Conservation (phyloP, 306 rosid species). For the Ziziphus jujuba region DNA sequence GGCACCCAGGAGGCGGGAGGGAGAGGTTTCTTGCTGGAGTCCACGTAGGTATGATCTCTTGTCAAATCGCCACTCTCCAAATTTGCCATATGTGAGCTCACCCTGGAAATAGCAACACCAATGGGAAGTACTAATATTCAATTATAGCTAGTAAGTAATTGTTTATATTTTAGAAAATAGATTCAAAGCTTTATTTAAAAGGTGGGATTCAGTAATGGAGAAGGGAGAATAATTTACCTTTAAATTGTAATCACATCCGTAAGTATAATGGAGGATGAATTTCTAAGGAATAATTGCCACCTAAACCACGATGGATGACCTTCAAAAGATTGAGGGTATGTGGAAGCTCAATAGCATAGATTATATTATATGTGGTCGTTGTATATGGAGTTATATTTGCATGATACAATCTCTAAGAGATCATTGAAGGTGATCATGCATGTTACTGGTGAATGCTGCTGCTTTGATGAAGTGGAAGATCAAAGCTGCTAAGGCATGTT, state of each 20-base stretch:
- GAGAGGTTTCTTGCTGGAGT: slow-evolving; percentile 80
- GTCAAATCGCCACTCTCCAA: slow-evolving; percentile 98
- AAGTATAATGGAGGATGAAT: slow-evolving; percentile 84
- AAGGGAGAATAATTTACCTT: slow-evolving; percentile 47
- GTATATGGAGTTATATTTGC: no score
- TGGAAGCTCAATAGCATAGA: no score
- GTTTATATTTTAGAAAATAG: not conserved
- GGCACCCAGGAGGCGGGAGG: slow-evolving; percentile 94
- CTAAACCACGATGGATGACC: slow-evolving; percentile 93
- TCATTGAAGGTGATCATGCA: no score
- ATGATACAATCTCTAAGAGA: no score
- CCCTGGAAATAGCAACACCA: slow-evolving; percentile 53
- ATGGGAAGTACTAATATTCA: not conserved
- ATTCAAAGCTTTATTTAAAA: not conserved
- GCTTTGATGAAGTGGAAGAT: no score
- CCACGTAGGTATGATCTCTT: slow-evolving; percentile 84
- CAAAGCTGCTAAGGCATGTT: no score
- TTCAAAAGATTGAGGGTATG: no score
- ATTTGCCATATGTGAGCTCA: slow-evolving; percentile 80
- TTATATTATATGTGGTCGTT: no score
- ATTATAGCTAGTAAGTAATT: not conserved
- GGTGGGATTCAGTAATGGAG: not conserved
- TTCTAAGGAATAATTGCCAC: slow-evolving; percentile 56
- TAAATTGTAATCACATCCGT: slow-evolving; percentile 83
- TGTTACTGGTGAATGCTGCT: no score